Evolutionary conservation across 352 stramenopile genomes (phyloP), one percentile per base, ranked within the genome.

Genomic region (Pythium diclinum): DNA sequence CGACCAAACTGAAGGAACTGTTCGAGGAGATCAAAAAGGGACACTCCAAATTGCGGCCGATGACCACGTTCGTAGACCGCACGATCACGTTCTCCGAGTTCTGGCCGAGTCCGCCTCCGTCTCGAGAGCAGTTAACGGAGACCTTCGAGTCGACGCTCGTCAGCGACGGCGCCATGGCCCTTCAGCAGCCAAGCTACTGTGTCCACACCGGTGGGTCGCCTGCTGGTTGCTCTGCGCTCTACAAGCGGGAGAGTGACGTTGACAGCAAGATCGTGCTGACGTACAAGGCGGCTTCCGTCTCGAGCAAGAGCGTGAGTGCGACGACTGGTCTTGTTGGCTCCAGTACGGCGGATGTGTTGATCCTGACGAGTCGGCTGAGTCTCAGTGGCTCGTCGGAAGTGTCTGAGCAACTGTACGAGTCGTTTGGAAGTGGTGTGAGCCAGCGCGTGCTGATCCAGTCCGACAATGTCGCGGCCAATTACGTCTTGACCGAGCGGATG

Each of bases 81-180:
- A 42, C 59, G 3, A 23, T 67, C 17, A 38, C 38, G 21, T 67
- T 33, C 52, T 67, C 60, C 36, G 60, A 67, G 32, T 47, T 67
- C 16, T 67, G 60, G 60, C 60, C 60, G 14, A 56, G 16, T 34
- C 32, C 60, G 1, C 1, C 30, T 3, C 52, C 40, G 19, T 56
- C 51, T 6, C 51, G 21, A 13, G 28, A 48, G 6, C 16, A 54
- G 21, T 30, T 67, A 1, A 17, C 34, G 13, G 9, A n/a, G 19
- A 14, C 32, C 14, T 67, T 61, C 19, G 52, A 60, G 30, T 47
- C n/a, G 3, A 48, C 52, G 36, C 60, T 60, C 1, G 51, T 61
- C 33, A 53, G 40, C 14, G 53, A 38, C n/a, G 60, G 60, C 13
- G n/a, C 11, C 1, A 60, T 67, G 40, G 16, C 48, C 1, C 36